Base-by-base conservation (phyloP, 140 eudicot genomes). In the Stevia rebaudiana region DNA sequence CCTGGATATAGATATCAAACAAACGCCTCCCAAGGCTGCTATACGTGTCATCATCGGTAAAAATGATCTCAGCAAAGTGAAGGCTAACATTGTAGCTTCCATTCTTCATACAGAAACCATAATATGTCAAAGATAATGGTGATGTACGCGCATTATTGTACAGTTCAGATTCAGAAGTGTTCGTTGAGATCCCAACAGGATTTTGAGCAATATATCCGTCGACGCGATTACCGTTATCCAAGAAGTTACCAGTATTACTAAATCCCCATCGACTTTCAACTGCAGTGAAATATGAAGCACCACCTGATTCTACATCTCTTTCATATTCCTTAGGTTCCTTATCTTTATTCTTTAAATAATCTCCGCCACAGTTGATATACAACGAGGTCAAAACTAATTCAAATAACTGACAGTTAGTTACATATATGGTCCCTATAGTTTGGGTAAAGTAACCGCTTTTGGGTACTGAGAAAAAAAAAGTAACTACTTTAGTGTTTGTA, bases 1-100 rank as follows among this genome's bases (percentile, higher is more conserved):
- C 95, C 88, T 87, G 95, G 49, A 88, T 78, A 50, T 88, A 82
- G 69, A 88, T 76, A 76, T 88, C 85, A 74, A 88, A 88, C 39
- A 88, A 18, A 49, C 94, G 85, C 59, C 87, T 82, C 31, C 96
- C 96, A 47, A 84, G 85, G 77, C 96, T 84, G 40, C 60, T 19
- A 73, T 53, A 88, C 30, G 80, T 74, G 19, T 44, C 44, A 72
- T 76, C 78, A 42, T 82, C 67, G n/a, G 79, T 80, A 52, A 88
- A 85, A 74, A 73, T 28, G 44, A 76, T 75, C 84, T 88, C 96
- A 0, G 94, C 94, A 73, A 88, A 88, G 73, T 84, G 89, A 54
- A 88, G 92, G 70, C 72, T 88, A n/a, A 88, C 85, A 1, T 74
- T 80, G 74, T 88, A 88, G 80, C 78, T 82, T 53, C 87, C 94